These are phyloP conservation scores for Fraxinus albicans DNA, from an alignment of 305 asterid species.

Conservation along the genomic window DNA sequence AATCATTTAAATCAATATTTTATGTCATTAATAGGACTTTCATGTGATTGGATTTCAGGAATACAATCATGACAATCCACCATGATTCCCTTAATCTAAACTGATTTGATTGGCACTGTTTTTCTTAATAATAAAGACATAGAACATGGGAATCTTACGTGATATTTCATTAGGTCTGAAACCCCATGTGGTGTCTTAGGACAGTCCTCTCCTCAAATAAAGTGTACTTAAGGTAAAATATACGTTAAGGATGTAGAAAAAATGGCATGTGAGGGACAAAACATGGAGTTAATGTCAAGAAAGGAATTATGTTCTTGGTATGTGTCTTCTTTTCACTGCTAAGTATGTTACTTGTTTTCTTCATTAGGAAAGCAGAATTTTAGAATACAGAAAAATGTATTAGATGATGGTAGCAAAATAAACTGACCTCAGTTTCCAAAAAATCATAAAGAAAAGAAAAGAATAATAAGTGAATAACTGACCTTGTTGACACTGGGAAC, in stretches of 20 bases:
- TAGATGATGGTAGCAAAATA: neutral
- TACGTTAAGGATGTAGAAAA: neutral
- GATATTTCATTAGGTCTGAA: neutral
- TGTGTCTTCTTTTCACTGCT: neutral
- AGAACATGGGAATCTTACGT: neutral
- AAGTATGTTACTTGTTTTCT: neutral
- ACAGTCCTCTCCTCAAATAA: neutral
- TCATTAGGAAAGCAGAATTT: neutral
- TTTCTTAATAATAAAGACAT: neutral
- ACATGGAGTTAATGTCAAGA: neutral
- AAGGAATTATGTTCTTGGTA: neutral
- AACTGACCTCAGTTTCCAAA: neutral
- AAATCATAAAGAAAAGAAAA: neutral
- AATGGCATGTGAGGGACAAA: neutral
- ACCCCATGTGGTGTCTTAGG: neutral
- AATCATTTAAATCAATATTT: neutral
- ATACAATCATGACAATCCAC: neutral
- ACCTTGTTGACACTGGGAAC: conserved; percentile 99
- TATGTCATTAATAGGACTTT: neutral
- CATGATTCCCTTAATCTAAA: neutral
- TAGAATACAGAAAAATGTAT: neutral
- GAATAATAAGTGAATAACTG: conserved; percentile 22
- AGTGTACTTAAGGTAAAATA: neutral
- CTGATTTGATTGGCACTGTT: neutral
- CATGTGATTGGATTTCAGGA: neutral